Evolutionary conservation across 129 eudicot genomes (phyloP).

Genomic region (Saussurea involucrata): DNA sequence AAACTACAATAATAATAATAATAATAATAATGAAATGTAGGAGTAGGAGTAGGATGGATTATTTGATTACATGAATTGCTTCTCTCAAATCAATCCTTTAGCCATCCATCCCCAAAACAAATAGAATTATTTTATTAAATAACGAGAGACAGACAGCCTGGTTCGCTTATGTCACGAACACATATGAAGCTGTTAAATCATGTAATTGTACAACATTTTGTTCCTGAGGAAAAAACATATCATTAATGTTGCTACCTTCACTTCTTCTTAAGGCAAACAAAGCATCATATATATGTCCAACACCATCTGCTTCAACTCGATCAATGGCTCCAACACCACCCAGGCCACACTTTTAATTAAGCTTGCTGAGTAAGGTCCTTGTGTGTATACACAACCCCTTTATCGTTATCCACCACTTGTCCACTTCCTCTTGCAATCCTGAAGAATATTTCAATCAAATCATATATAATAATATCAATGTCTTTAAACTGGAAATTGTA

Average conservation of each 20-base stretch:
- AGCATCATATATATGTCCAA: not conserved
- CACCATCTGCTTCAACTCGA: not conserved
- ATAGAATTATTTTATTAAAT: conserved; percentile 12
- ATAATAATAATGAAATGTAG: not conserved
- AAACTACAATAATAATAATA: conserved; percentile 15
- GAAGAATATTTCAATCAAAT: not conserved
- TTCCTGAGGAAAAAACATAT: conserved; percentile 4
- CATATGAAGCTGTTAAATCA: conserved; percentile 20
- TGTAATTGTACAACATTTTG: conserved; percentile 28
- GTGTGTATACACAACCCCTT: conserved; percentile 80
- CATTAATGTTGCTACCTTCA: not conserved
- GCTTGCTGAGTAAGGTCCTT: conserved; percentile 52
- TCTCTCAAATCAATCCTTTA: not conserved
- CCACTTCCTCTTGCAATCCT: conserved; percentile 79
- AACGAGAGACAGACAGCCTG: conserved; percentile 31
- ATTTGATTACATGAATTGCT: conserved; percentile 14
- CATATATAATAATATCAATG: too few relatives aligned
- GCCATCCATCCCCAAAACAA: conserved; percentile 19
- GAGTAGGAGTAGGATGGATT: too few relatives aligned
- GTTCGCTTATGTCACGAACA: conserved; percentile 35
- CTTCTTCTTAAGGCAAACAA: conserved; percentile 10
- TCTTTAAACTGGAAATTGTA: not conserved
- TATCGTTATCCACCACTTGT: conserved; percentile 82
- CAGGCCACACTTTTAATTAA: too few relatives aligned
- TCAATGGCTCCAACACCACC: not conserved